phyloP scores from a whole-genome alignment of 75 land plant species.

The Ceratopteris richardii region DNA sequence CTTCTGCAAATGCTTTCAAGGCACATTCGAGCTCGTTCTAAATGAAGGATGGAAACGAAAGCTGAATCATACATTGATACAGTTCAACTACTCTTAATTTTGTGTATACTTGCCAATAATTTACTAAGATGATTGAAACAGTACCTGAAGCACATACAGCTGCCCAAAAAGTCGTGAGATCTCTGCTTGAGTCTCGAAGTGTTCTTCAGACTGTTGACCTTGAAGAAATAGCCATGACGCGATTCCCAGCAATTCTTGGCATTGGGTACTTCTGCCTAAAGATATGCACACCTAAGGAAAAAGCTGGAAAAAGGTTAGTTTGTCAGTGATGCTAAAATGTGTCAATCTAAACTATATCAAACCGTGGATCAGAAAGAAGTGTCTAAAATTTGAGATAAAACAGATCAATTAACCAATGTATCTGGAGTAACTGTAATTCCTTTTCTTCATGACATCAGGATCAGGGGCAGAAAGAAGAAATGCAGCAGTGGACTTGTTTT shows the following conservation, averaged over 20 bases:
- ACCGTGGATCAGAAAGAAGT: too few species aligned
- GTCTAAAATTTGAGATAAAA: too few species aligned
- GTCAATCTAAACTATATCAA: too few species aligned
- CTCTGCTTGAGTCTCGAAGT: constrained; percentile 18
- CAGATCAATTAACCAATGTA: too few species aligned
- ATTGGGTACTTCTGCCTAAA: constrained; percentile 17
- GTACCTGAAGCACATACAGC: constrained; percentile 23
- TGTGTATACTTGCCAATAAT: too few species aligned
- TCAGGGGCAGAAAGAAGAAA: too few species aligned
- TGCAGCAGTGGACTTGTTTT: too few species aligned
- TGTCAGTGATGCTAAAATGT: background rate
- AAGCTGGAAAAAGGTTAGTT: background rate
- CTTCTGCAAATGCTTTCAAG: constrained; percentile 24
- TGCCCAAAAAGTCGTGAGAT: constrained; percentile 21
- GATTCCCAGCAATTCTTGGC: constrained; percentile 27
- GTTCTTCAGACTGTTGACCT: constrained; percentile 1
- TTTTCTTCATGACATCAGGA: too few species aligned
- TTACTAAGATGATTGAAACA: too few species aligned
- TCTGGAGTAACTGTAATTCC: too few species aligned
- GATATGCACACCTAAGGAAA: constrained; percentile 7
- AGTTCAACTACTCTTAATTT: too few species aligned
- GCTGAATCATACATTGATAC: background rate
- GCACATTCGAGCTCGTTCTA: constrained; percentile 13
- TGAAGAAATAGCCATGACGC: constrained; percentile 32
- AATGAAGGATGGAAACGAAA: background rate